These are phyloP conservation scores for Jacaranda copaia DNA, from an alignment of 257 asterid genomes.

Conservation along the genomic window DNA sequence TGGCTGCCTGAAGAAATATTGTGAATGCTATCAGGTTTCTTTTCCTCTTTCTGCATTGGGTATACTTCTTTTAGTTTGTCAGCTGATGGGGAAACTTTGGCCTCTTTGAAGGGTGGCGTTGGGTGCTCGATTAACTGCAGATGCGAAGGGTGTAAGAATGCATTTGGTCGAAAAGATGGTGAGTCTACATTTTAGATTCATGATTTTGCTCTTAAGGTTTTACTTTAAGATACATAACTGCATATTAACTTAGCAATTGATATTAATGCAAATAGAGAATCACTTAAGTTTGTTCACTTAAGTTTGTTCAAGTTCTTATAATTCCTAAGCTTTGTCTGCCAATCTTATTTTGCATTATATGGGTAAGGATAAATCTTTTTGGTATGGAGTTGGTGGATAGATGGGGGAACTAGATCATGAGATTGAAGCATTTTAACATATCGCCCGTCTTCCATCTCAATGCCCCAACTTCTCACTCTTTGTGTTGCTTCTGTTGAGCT, in stretches of 20 bases:
- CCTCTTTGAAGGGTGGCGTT: constrained; percentile 75
- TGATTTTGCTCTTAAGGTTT: neutral
- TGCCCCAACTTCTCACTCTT: no score
- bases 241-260: no score
- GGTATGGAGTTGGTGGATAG: no score
- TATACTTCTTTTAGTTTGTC: constrained; percentile 19
- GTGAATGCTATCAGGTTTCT: constrained; percentile 98
- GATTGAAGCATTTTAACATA: no score
- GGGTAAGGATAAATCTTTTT: no score
- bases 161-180: constrained; percentile 91
- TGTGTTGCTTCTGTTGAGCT: neutral
- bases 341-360: no score
- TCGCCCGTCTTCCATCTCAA: no score
- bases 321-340: no score
- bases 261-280: no score
- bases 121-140: constrained; percentile 96
- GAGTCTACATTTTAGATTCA: constrained; percentile 31
- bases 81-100: constrained; percentile 43
- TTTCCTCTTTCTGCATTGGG: constrained; percentile 5
- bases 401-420: no score
- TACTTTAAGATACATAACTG: neutral
- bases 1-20: constrained; percentile 92
- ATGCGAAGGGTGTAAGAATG: constrained; percentile 96
- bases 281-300: no score
- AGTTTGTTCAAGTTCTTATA: no score